phyloP scores from a whole-genome alignment of 2,329 filamentous ascomycete species.

The Fusarium tanahbumbuense region DNA sequence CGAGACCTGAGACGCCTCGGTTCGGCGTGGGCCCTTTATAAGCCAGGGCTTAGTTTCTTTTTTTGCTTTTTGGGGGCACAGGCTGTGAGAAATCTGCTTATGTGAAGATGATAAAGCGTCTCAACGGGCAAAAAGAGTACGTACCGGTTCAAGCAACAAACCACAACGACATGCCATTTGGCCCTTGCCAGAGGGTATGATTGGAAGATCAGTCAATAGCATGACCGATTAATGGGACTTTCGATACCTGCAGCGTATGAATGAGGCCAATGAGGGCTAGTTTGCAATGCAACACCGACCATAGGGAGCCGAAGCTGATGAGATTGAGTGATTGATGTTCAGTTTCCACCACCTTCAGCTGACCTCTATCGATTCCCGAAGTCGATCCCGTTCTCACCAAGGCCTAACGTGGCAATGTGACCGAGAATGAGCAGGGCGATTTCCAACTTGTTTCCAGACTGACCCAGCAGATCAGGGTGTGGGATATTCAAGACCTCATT shows the following conservation, averaged over 20 bases:
- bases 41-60: conserved; percentile 36
- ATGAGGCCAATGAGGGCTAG: conserved; percentile 6
- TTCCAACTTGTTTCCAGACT: conserved; percentile 13
- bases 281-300: conserved; percentile 15
- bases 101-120: conserved; percentile 39
- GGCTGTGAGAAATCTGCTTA: conserved; percentile 32
- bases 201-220: conserved; percentile 30
- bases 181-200: conserved; percentile 13
- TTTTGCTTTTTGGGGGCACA: conserved; percentile 33
- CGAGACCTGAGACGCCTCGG: conserved; percentile 47
- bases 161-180: conserved; percentile 6
- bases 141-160: conserved; percentile 2
- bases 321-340: conserved; percentile 23
- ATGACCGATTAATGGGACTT: conserved; percentile 14
- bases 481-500: conserved; percentile 3
- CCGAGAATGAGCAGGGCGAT: conserved; percentile 22
- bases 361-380: conserved; percentile 39
- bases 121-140: conserved; percentile 7
- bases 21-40: conserved; percentile 35
- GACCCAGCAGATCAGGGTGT: conserved; percentile 13
- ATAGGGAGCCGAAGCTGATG: conserved; percentile 28
- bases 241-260: conserved; percentile 8
- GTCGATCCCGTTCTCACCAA: conserved; percentile 32
- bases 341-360: conserved; percentile 30
- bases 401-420: conserved; percentile 27